A percentile compares a stretch with the other conserved stretches of the same genome.
These are phyloP conservation scores for Camelina sativa DNA, from an alignment of 345 rosid species.

Conservation along the genomic window DNA sequence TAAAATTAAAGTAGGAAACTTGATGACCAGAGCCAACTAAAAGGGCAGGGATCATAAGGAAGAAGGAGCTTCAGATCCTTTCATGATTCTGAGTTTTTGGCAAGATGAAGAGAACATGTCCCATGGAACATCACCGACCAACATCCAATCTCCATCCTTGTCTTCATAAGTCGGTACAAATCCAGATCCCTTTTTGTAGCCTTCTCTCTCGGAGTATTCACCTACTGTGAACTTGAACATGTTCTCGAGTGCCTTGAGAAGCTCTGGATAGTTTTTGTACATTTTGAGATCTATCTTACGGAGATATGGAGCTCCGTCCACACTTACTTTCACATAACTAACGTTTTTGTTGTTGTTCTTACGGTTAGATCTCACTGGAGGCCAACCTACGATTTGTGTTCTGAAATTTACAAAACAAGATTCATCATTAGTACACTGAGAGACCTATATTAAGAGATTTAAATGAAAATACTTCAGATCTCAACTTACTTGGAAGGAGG, in stretches of 20 bases:
- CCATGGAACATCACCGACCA: conserved; percentile 91
- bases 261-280: conserved; percentile 61
- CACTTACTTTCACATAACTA: conserved; percentile 80
- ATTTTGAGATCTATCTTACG: conserved; percentile 74
- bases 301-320: conserved; percentile 89
- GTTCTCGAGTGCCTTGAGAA: conserved; percentile 65
- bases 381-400: conserved; percentile 82
- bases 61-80: conserved; percentile 61
- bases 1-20: neutral
- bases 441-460: neutral
- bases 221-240: conserved; percentile 78
- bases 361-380: conserved; percentile 63
- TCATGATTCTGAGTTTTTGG: conserved; percentile 86
- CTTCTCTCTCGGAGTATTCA: conserved; percentile 69
- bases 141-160: conserved; percentile 91
- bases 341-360: conserved; percentile 45
- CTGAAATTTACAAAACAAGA: conserved; percentile 43
- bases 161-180: conserved; percentile 79
- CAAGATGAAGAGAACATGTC: conserved; percentile 86
- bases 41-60: conserved; percentile 12
- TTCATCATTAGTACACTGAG: conserved; percentile 21
- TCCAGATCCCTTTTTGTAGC: conserved; percentile 69
- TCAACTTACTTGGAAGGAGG: conserved; percentile 70
- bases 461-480: conserved; percentile 23
- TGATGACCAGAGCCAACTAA: neutral